phyloP scores from a whole-genome alignment of 2,329 filamentous ascomycete species.

The Incumbomyces delicatus region DNA sequence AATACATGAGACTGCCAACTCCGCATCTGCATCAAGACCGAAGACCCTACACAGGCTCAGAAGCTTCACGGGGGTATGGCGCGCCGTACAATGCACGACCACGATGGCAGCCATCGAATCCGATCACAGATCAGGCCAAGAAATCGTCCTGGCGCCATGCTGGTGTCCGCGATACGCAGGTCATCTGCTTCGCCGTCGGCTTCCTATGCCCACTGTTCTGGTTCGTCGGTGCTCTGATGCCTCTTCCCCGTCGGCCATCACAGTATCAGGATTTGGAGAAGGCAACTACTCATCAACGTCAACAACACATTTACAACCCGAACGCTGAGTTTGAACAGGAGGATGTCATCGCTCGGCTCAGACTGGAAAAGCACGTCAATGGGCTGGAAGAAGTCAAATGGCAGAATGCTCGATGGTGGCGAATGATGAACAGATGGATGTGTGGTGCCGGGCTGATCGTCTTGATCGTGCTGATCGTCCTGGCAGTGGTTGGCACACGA shows the following conservation, averaged over 20 bases:
- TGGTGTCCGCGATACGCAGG: slow-evolving; percentile 30
- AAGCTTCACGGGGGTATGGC: slow-evolving; percentile 16
- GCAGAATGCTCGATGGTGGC: slow-evolving; percentile 56
- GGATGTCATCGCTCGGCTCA: slow-evolving; percentile 30
- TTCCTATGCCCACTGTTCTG: slow-evolving; percentile 71
- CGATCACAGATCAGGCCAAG: slow-evolving; percentile 33
- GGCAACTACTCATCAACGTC: slow-evolving; percentile 3
- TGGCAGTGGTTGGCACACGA: slow-evolving; percentile 17
- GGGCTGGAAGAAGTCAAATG: slow-evolving; percentile 40
- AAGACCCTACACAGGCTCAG: slow-evolving; percentile 32
- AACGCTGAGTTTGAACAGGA: slow-evolving; percentile 12
- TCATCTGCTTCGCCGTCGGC: slow-evolving; percentile 54
- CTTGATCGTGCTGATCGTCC: slow-evolving; percentile 45
- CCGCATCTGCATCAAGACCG: slow-evolving; percentile 60
- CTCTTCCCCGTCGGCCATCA: slow-evolving; percentile 53
- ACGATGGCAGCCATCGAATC: slow-evolving; percentile 48
- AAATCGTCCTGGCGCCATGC: slow-evolving; percentile 54
- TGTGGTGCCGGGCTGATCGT: slow-evolving; percentile 47
- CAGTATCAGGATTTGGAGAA: slow-evolving; percentile 39
- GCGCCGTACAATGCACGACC: slow-evolving; percentile 32
- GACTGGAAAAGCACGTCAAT: slow-evolving; percentile 27
- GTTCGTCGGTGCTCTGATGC: slow-evolving; percentile 68
- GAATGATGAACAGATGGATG: slow-evolving; percentile 54
- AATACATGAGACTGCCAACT: slow-evolving; percentile 36
- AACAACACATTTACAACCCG: slow-evolving; percentile 21